phyloP scores from a whole-genome alignment of 805 yeast species.

The Myxozyma udenii region DNA sequence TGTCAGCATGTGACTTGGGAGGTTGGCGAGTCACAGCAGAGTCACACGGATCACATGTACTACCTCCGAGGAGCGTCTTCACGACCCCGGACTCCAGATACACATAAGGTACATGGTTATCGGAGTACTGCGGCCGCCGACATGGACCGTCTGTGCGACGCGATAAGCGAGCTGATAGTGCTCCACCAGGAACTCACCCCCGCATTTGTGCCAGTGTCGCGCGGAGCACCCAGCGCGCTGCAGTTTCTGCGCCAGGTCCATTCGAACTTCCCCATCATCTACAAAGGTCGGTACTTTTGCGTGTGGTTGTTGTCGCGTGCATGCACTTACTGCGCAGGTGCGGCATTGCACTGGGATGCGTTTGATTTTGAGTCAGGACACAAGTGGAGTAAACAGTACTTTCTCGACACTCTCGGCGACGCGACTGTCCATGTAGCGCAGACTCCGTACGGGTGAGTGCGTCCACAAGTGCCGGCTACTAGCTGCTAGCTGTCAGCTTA shows the following conservation, averaged over 20 bases:
- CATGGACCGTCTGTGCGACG: slow-evolving; percentile 1
- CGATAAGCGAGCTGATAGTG: slow-evolving; percentile 13
- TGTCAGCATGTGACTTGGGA: too few species aligned
- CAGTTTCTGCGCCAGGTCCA: slow-evolving; percentile 22
- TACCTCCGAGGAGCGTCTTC: too few species aligned
- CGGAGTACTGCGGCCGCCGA: too few species aligned
- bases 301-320: not conserved
- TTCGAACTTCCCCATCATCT: slow-evolving; percentile 19
- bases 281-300: slow-evolving; percentile 8
- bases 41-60: too few species aligned
- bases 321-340: slow-evolving; percentile 3
- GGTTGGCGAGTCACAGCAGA: too few species aligned
- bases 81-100: too few species aligned
- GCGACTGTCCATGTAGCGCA: slow-evolving; percentile 15
- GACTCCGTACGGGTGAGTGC: slow-evolving; percentile 25
- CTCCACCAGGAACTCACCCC: slow-evolving; percentile 22
- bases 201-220: slow-evolving; percentile 13
- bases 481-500: not conserved
- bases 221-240: slow-evolving; percentile 10
- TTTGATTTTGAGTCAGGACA: slow-evolving; percentile 9
- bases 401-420: slow-evolving; percentile 6
- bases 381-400: slow-evolving; percentile 15
- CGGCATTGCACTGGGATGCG: slow-evolving; percentile 27
- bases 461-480: not conserved
- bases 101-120: too few species aligned